A percentile compares a stretch with the other conserved stretches of the same genome.
Conservation (phyloP, 179 eudicot genomes). For the Corrigiola litoralis region DNA sequence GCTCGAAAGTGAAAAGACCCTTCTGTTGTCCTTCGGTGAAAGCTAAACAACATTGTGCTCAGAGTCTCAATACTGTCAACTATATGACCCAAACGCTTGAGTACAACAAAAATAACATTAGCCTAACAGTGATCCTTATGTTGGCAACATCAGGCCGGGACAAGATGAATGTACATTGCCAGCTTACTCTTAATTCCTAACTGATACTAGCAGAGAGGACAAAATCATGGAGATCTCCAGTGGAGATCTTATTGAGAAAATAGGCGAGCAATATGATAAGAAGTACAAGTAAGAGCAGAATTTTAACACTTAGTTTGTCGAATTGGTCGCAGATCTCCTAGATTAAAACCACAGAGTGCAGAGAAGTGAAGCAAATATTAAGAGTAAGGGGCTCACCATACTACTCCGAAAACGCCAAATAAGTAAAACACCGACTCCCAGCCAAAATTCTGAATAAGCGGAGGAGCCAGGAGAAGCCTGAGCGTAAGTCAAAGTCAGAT, state of each 20-base stretch:
- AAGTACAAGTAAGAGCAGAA: too few relatives aligned
- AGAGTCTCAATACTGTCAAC: neutral
- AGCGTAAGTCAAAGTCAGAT: constrained; percentile 7
- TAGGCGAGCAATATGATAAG: too few relatives aligned
- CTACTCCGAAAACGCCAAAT: constrained; percentile 77
- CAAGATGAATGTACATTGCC: neutral
- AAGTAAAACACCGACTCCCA: constrained; percentile 98
- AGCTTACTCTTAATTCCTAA: too few relatives aligned
- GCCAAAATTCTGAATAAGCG: constrained; percentile 80
- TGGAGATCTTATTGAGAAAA: too few relatives aligned
- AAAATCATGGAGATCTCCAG: too few relatives aligned
- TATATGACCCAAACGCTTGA: neutral
- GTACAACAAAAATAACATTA: neutral
- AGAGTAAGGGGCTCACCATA: constrained; percentile 59
- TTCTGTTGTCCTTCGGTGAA: neutral
- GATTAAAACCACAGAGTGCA: neutral
- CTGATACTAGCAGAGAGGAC: too few relatives aligned
- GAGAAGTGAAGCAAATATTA: neutral
- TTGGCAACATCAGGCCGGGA: neutral
- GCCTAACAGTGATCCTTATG: neutral
- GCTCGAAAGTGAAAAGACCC: neutral
- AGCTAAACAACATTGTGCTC: neutral
- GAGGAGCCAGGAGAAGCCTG: constrained; percentile 98
- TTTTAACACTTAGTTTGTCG: too few relatives aligned
- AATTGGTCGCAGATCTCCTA: neutral